Evolutionary conservation across 108 stramenopile species (phyloP).

Genomic region (Skeletonema menzelii): DNA sequence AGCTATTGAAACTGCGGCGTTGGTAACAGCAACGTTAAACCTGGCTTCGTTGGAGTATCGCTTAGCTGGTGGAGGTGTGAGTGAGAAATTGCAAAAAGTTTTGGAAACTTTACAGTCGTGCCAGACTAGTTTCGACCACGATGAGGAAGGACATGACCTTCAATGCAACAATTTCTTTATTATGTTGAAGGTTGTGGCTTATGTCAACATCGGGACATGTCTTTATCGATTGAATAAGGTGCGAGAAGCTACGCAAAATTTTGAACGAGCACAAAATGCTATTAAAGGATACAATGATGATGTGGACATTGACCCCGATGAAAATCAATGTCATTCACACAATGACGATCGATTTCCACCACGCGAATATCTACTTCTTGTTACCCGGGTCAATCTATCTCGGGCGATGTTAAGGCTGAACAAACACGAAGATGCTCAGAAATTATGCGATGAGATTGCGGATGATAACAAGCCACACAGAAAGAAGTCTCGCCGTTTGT

Average conservation of each 20-base stretch:
- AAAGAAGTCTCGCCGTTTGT: conserved; percentile 7
- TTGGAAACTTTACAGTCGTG: conserved; percentile 3
- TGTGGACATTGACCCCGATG: not conserved
- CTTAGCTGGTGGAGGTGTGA: conserved; percentile 14
- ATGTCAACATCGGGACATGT: conserved; percentile 38
- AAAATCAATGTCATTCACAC: conserved; percentile 8
- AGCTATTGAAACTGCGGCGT: conserved; percentile 21
- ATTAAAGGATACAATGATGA: conserved; percentile 4
- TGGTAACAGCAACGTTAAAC: conserved; percentile 33
- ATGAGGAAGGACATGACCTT: not conserved
- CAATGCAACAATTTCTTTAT: conserved; percentile 1
- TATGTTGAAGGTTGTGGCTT: conserved; percentile 27
- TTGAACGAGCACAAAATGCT: conserved; percentile 23
- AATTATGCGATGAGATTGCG: conserved; percentile 22
- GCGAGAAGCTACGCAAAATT: conserved; percentile 34
- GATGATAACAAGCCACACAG: conserved; percentile 17
- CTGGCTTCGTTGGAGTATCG: conserved; percentile 32
- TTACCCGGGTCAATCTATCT: conserved; percentile 20
- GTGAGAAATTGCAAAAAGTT: conserved; percentile 20
- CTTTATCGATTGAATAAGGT: conserved; percentile 41
- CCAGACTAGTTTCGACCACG: not conserved
- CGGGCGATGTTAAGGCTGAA: conserved; percentile 28
- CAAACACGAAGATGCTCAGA: conserved; percentile 20
- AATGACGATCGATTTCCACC: conserved; percentile 39
- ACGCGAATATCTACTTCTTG: conserved; percentile 35